These are phyloP conservation scores for Heliosperma pusillum DNA, from an alignment of 148 eudicot species.

Conservation along the genomic window DNA sequence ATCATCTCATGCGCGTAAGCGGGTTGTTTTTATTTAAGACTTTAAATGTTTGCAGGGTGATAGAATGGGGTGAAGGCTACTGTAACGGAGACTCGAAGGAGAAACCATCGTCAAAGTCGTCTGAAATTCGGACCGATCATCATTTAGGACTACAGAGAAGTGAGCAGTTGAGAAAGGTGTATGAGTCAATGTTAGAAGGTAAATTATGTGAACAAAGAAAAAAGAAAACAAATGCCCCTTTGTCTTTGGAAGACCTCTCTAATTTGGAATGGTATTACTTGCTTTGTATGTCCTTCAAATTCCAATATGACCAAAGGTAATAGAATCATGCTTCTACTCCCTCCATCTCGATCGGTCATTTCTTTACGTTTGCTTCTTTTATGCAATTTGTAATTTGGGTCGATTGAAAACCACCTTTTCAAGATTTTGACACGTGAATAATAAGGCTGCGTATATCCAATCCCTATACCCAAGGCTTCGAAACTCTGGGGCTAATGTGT, in stretches of 20 bases:
- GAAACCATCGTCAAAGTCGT: conserved; percentile 24
- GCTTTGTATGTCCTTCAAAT: conserved; percentile 62
- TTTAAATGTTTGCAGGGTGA: conserved; percentile 27
- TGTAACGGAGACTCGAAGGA: conserved; percentile 54
- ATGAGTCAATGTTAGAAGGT: conserved; percentile 40
- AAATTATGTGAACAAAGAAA: conserved; percentile 32
- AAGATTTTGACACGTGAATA: too few species aligned
- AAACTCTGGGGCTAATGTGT: too few species aligned
- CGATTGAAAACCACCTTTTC: too few species aligned
- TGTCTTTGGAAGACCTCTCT: conserved; percentile 49
- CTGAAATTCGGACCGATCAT: conserved; percentile 38
- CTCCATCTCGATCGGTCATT: too few species aligned
- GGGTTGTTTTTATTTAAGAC: neutral
- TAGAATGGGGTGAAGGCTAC: conserved; percentile 66
- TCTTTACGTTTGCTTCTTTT: too few species aligned
- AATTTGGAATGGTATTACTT: conserved; percentile 64
- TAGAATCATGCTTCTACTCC: neutral
- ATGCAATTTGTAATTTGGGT: too few species aligned
- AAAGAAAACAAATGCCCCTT: conserved; percentile 29
- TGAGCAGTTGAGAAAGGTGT: conserved; percentile 50
- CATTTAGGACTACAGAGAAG: conserved; percentile 45
- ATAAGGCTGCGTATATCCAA: too few species aligned
- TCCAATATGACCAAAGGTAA: conserved; percentile 53
- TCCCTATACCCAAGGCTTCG: too few species aligned
- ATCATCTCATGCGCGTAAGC: too few species aligned